Evolutionary conservation across 768 basidiomycete genomes (phyloP), one percentile per base, ranked within the genome.

Genomic region (Kockovaella imperatae): DNA sequence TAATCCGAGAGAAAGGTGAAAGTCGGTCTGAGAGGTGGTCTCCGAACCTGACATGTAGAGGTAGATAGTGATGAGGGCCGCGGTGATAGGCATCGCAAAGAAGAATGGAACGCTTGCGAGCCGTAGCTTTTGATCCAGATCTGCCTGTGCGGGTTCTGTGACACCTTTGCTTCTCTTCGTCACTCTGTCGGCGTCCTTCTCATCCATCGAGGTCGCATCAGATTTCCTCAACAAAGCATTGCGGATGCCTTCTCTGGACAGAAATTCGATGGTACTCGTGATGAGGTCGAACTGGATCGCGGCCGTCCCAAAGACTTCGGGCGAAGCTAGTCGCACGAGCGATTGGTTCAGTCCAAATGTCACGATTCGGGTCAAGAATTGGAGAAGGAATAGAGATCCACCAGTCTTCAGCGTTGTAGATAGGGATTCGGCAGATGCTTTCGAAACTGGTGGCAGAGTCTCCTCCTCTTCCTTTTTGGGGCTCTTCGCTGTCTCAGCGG

Each of bases 231-330:
- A 75, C 4, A 95, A 77, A 5, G 86, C 82, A 66, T 84, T 87
- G 32, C 95, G 78, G 6, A 97, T 78, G 15, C 91, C 93, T 69
- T 99, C 95, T n/a, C 95, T 77, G 28, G 84, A 83, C 6, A 97
- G 76, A 69, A 97, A 96, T 35, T 97, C 76, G 60, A 91, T 86
- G 10, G 89, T 89, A 57, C 83, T 86, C 38, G 86, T 77, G 21
- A 97, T 65, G 23, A 96, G 79, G 67, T 97, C 95, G 70, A 97
- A 89, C 61, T 95, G 91, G 53, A 99, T 85, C 0, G 88, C 80
- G 14, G 87, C 89, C 0, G 86, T 89, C 8, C 93, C 77, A 65
- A 87, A 91, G 13, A 83, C 84, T 28, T 79, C 79, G 0, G 91
- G 90, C 0, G 87, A 82, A 2, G 84, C 83, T 24, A 90, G 76